Percentiles rank a stretch among this genome's conserved stretches.
Evolutionary conservation across 2,329 filamentous ascomycete species (phyloP).

Genomic region (Arthrobotrys entomopaga): DNA sequence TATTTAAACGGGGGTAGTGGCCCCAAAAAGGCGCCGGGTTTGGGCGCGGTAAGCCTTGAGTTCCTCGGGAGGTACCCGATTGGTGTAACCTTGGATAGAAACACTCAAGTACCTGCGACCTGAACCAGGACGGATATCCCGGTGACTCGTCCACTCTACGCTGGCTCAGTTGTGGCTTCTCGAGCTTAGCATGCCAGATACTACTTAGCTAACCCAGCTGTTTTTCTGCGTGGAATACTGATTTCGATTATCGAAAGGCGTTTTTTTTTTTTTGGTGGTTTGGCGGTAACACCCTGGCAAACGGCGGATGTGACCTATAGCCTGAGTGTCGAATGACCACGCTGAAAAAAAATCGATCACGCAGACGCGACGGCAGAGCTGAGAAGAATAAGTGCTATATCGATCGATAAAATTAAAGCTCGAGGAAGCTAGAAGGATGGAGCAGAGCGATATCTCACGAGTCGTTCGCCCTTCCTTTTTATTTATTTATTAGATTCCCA

Average conservation of each 20-base stretch:
- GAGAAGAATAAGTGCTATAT: too few relatives aligned
- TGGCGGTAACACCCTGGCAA: constrained; percentile 13
- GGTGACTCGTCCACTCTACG: constrained; percentile 7
- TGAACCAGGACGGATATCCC: constrained; percentile 1
- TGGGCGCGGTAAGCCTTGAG: constrained; percentile 25
- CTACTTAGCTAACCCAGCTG: too few relatives aligned
- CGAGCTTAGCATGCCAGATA: constrained; percentile 13
- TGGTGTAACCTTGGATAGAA: constrained; percentile 34
- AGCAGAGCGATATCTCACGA: constrained; percentile 16
- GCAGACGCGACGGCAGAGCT: neutral
- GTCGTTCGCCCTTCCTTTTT: constrained; percentile 1
- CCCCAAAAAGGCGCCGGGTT: constrained; percentile 3
- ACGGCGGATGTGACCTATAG: constrained; percentile 14
- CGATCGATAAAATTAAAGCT: neutral
- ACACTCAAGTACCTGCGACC: constrained; percentile 12
- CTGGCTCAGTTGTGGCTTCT: neutral
- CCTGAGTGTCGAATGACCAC: constrained; percentile 32
- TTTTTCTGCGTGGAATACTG: constrained; percentile 15
- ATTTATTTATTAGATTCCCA: constrained; percentile 3
- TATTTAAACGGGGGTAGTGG: constrained; percentile 18
- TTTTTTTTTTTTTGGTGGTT: neutral
- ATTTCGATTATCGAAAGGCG: neutral
- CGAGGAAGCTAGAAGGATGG: neutral
- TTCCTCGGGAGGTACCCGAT: constrained; percentile 44
- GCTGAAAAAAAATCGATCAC: constrained; percentile 24